phyloP scores from a whole-genome alignment of 2,329 filamentous ascomycete genomes.

The Fulvia fulva region DNA sequence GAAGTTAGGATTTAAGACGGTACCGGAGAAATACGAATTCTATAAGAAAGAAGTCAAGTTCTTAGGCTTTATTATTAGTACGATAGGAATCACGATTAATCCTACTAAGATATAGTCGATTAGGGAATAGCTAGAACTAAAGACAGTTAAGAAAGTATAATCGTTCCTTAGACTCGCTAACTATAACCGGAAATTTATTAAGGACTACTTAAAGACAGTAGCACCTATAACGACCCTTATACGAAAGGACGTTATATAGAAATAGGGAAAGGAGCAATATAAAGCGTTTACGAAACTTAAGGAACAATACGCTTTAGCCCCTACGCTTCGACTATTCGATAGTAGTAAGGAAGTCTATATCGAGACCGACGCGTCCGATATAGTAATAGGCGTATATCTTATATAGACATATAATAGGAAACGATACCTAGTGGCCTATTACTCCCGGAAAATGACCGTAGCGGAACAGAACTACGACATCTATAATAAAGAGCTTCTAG shows the following conservation, averaged over 20 bases:
- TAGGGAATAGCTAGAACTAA: conserved; percentile 26
- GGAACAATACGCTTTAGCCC: not conserved
- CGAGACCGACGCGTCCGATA: too few species aligned
- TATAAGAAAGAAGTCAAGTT: conserved; percentile 28
- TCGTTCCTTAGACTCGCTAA: conserved; percentile 15
- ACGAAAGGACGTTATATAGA: not conserved
- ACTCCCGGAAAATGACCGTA: too few species aligned
- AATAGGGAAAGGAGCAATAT: not conserved
- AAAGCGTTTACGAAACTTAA: not conserved
- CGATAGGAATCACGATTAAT: conserved; percentile 27
- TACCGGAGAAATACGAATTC: too few species aligned
- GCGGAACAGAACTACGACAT: too few species aligned
- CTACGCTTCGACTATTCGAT: not conserved
- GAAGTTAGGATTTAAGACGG: not conserved
- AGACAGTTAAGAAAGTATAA: conserved; percentile 24
- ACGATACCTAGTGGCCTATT: conserved; percentile 11
- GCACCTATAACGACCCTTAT: not conserved
- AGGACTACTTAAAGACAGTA: conserved; percentile 2
- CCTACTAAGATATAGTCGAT: conserved; percentile 26
- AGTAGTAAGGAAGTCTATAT: not conserved
- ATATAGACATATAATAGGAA: conserved; percentile 6
- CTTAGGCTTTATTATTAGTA: conserved; percentile 31
- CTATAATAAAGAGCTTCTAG: too few species aligned
- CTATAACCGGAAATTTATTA: conserved; percentile 3
- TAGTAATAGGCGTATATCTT: too few species aligned